Base-by-base conservation (phyloP, 352 stramenopile species). In the Globisporangium paroecandrum region DNA sequence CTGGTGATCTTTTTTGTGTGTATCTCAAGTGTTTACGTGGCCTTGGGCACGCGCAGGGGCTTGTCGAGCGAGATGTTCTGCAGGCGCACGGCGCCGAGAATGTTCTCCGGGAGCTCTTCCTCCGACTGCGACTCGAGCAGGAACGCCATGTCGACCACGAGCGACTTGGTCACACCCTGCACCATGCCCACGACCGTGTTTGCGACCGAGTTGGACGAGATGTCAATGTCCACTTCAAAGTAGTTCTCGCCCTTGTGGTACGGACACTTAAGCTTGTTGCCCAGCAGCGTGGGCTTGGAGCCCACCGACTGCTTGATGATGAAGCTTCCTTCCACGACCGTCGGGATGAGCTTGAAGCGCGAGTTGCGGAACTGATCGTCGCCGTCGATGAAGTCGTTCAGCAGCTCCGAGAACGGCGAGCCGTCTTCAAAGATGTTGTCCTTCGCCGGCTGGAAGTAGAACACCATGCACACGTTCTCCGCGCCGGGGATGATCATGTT, bases 321-420 rank as follows among this genome's bases (percentile, higher is more conserved):
- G 71, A 98, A 99, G 77, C 97, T 98, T 12, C 97, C 97, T 71
- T 99, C 94, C 5, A 98, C 90, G 65, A 99, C 83, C 8, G 89
- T 96, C 27, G 97, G 97, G 71, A 99, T 99, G 58, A 99, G 78
- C 82, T 99, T 99, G 81, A 99, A 99, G 15, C 96, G 95, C 55
- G 90, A 94, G 75, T 99, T 98, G 32, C 97, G 90, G 73, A 98
- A 98, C 58, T 82, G 72, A 75, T 99, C 96, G 71, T 97, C 91
- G 59, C 94, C 96, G 76, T 98, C 97, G 29, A 97, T 83, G 29
- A 98, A 98, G 65, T 93, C 85, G 62, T 94, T 94, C 22, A 96
- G 74, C 55, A 97, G 75, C 62, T 94, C 87, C 18, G 87, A 96
- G 68, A 97, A 96, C 7, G 89, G 73, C 41, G 91, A 96, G 65